Evolutionary conservation across 352 stramenopile species (phyloP).

Genomic region (Globisporangium recalcitrans): DNA sequence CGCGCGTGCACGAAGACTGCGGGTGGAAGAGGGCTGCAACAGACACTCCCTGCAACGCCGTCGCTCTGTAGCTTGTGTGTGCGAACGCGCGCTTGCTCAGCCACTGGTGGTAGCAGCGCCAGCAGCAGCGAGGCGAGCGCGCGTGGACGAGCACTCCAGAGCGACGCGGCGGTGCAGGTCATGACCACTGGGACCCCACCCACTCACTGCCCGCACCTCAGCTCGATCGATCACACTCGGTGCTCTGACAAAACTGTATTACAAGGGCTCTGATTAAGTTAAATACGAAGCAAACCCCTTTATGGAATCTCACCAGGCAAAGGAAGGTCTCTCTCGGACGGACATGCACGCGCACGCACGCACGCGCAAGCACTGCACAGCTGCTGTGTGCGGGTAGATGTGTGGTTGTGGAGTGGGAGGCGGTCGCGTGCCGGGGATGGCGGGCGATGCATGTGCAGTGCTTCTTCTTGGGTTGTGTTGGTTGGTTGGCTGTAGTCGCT

Average conservation of each 20-base stretch:
- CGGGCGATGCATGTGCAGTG: background rate
- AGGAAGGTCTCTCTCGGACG: conserved; percentile 1
- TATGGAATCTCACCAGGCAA: conserved; percentile 6
- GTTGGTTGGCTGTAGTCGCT: background rate
- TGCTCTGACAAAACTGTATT: conserved; percentile 19
- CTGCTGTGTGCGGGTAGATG: background rate
- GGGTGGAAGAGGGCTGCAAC: background rate
- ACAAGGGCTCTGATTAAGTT: conserved; percentile 2
- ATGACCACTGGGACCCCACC: conserved; percentile 6
- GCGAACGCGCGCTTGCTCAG: background rate
- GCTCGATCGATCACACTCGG: conserved; percentile 7
- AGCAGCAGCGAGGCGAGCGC: background rate
- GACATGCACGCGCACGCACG: conserved; percentile 9
- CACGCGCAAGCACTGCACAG: conserved; percentile 4
- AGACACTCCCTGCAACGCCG: conserved; percentile 1
- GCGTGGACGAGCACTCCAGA: background rate
- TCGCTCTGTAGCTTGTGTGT: background rate
- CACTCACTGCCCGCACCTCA: background rate
- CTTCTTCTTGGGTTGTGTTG: conserved; percentile 1
- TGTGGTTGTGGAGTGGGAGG: background rate
- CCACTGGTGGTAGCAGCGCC: background rate
- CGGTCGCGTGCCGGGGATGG: background rate
- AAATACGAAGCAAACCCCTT: conserved; percentile 15
- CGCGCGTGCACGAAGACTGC: background rate
- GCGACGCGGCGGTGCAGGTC: background rate